Evolutionary conservation across 1,284 basidiomycete genomes (phyloP).

Genomic region (Ganoderma leucocontextum): DNA sequence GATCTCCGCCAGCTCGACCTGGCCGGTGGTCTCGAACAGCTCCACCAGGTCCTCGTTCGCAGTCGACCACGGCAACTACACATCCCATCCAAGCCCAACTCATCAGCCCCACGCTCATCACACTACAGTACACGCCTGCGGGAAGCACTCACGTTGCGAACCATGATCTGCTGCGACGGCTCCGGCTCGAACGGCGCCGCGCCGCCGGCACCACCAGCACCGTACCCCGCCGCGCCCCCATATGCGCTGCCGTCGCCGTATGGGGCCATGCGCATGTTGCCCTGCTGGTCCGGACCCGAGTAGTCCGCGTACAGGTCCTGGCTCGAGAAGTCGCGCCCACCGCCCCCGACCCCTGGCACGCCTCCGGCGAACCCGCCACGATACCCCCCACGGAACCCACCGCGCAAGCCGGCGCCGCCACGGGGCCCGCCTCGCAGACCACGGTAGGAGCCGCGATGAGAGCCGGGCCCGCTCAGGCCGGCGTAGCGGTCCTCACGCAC

Average conservation of each 20-base stretch:
- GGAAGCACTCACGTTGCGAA: constrained; percentile 84
- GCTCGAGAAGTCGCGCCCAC: constrained; percentile 78
- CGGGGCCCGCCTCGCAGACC: constrained; percentile 48
- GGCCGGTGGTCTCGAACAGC: constrained; percentile 96
- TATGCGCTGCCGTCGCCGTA: constrained; percentile 50
- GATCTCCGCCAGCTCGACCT: constrained; percentile 94
- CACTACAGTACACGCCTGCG: not conserved
- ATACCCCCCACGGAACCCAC: constrained; percentile 69
- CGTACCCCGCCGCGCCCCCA: constrained; percentile 41
- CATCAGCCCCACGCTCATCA: constrained; percentile 12
- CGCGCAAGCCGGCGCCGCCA: constrained; percentile 53
- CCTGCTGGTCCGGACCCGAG: constrained; percentile 75
- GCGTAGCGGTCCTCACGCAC: constrained; percentile 95
- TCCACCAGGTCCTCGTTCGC: constrained; percentile 99
- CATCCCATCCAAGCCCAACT: not conserved
- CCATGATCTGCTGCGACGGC: constrained; percentile 96
- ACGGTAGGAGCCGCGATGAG: constrained; percentile 55
- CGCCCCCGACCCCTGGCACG: constrained; percentile 59
- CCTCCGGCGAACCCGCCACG: constrained; percentile 58
- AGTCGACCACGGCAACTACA: constrained; percentile 98
- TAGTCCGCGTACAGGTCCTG: constrained; percentile 86
- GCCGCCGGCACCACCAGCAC: constrained; percentile 11
- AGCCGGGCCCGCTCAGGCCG: constrained; percentile 73
- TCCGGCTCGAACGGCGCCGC: constrained; percentile 58
- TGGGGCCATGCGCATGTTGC: constrained; percentile 58